Evolutionary conservation across 2,329 filamentous ascomycete genomes (phyloP).

Genomic region (Pseudocercospora fuligena): DNA sequence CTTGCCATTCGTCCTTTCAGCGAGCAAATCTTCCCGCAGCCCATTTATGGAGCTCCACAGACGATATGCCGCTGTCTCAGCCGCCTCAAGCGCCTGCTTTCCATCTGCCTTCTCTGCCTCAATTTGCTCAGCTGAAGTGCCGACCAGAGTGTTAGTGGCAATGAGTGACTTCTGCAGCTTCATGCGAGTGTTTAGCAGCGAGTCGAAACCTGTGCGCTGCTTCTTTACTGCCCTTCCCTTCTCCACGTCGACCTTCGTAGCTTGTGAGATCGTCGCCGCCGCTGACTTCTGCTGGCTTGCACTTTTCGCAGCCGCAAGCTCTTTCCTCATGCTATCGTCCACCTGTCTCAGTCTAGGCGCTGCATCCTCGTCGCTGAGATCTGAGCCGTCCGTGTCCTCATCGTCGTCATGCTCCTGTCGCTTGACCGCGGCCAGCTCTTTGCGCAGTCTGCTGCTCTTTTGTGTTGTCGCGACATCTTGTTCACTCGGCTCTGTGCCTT

Average conservation of each 20-base stretch:
- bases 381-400: constrained; percentile 35
- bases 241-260: constrained; percentile 74
- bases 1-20: constrained; percentile 63
- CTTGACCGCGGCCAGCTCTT: background rate
- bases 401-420: constrained; percentile 42
- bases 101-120: constrained; percentile 47
- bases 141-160: constrained; percentile 74
- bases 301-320: constrained; percentile 60
- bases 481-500: constrained; percentile 52
- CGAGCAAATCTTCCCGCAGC: constrained; percentile 66
- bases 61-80: constrained; percentile 82
- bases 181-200: constrained; percentile 86
- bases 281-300: constrained; percentile 65
- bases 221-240: constrained; percentile 87
- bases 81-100: constrained; percentile 66
- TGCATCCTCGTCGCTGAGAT: background rate
- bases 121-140: constrained; percentile 38
- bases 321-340: constrained; percentile 63
- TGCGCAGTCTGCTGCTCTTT: background rate
- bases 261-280: constrained; percentile 66
- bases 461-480: constrained; percentile 32
- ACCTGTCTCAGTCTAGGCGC: constrained; percentile 18
- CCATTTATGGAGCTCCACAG: constrained; percentile 81
- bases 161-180: constrained; percentile 90
- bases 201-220: constrained; percentile 85